Evolutionary conservation across 148 eudicot species (phyloP), one percentile per base, ranked within the genome.

Genomic region (Polygonum aviculare): DNA sequence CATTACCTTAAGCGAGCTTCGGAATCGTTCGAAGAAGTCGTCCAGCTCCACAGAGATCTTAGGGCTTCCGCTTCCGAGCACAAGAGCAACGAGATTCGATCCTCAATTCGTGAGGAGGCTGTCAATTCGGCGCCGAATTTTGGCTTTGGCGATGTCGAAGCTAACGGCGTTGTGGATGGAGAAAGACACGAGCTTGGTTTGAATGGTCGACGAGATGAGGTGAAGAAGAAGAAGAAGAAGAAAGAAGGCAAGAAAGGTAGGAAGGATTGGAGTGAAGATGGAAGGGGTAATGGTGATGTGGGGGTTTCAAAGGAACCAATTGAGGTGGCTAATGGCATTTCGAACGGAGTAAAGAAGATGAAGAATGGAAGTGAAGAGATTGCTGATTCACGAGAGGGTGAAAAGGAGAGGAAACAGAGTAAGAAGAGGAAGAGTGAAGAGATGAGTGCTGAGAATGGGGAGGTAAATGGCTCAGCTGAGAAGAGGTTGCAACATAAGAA

Each of bases 1-100:
- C 75, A 82, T 8, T 91, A 89, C 62, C 81, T 88, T 48, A 77
- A 71, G 19, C 92, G 90, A 21, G 77, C 92, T 55, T 76, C 90
- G 1, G 83, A 77, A 3, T 78, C 91, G 2, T 87, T 91, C 59
- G 48, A 79, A 41, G 87, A 84, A 48, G 69, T 86, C 18, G 87
- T 81, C 74, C 86, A 82, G 72, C 74, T 86, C 62, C 90, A 84
- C 74, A 80, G 81, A 76, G 80, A 86, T 80, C 79, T 70, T 26
- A 80, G 80, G 14, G 69, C 44, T 16, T 69, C 84, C 10, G 21
- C 62, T 33, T 51, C 77, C 36, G 65, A 69, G 36, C 54, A 39
- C 12, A 45, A 5, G n/a, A 45, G 75, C 11, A 73, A 15, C 57
- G 48, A 50, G 55, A 38, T 47, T 47, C 54, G 75, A 73, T 44